These are phyloP conservation scores for Chlorella ohadii DNA, from an alignment of 139 green algal genomes.

Conservation along the genomic window DNA sequence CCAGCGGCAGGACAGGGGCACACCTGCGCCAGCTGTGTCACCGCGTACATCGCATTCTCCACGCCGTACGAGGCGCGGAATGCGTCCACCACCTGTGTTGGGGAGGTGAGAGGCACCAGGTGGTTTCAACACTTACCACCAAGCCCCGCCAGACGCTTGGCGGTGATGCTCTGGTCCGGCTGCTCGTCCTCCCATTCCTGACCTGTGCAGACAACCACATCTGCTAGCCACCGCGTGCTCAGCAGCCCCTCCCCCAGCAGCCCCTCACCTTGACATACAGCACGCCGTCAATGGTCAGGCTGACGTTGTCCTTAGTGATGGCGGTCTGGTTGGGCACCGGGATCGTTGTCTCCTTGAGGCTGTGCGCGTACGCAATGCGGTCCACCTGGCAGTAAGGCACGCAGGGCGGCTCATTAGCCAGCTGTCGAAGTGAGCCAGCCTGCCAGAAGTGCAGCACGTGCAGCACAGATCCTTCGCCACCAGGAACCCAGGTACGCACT, in stretches of 20 bases:
- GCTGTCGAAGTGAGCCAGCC: no score
- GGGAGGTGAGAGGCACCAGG: no score
- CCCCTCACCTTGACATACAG: constrained; percentile 96
- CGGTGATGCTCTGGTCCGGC: no score
- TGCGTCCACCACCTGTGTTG: constrained; percentile 85
- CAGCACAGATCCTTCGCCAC: no score
- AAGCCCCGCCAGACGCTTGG: no score
- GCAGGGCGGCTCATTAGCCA: no score
- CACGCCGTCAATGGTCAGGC: constrained; percentile 96
- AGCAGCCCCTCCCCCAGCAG: no score
- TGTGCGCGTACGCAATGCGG: constrained; percentile 87
- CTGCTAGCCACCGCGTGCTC: no score
- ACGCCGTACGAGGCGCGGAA: constrained; percentile 92
- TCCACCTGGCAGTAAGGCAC: constrained; percentile 61
- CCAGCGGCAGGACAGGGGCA: constrained; percentile 1
- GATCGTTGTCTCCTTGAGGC: constrained; percentile 92
- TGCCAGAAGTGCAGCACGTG: no score
- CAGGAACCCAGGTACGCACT: constrained; percentile 52
- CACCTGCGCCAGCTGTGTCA: constrained; percentile 89
- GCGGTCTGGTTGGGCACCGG: constrained; percentile 88
- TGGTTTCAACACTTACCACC: no score
- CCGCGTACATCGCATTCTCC: constrained; percentile 91
- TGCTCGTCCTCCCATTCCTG: no score
- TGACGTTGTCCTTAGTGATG: constrained; percentile 98
- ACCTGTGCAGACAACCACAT: no score